phyloP scores from a whole-genome alignment of 2,329 filamentous ascomycete species.

The Beauveria sp. region DNA sequence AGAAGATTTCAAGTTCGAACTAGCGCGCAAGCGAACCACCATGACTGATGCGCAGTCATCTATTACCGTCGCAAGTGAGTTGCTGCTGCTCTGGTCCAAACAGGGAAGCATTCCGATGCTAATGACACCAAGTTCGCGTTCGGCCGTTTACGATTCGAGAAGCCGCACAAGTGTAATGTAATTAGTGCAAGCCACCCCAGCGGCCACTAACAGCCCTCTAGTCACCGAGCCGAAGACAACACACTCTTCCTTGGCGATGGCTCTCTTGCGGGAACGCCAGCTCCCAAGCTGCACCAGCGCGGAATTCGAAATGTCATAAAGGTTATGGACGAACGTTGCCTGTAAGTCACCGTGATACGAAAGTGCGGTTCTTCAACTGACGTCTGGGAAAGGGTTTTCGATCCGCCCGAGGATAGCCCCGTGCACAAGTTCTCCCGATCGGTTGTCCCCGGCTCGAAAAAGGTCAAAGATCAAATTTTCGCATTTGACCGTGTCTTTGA shows the following conservation, averaged over 20 bases:
- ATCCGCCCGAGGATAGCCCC: constrained; percentile 90
- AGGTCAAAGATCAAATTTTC: constrained; percentile 95
- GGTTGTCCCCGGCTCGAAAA: constrained; percentile 75
- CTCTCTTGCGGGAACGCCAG: constrained; percentile 78
- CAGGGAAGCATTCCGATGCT: constrained; percentile 17
- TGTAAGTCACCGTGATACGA: constrained; percentile 53
- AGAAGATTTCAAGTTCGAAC: not conserved
- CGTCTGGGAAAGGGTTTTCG: constrained; percentile 65
- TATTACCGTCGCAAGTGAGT: constrained; percentile 50
- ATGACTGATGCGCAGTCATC: constrained; percentile 34
- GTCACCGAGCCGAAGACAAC: constrained; percentile 67
- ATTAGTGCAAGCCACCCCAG: not conserved
- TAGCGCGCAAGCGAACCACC: not conserved
- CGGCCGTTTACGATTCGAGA: constrained; percentile 78
- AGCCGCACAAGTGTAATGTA: constrained; percentile 73
- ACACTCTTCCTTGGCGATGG: constrained; percentile 94
- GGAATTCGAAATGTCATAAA: constrained; percentile 90
- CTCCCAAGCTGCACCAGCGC: constrained; percentile 77
- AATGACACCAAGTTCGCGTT: constrained; percentile 50
- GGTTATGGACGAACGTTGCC: constrained; percentile 88
- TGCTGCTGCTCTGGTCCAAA: not conserved
- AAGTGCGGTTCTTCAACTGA: not conserved
- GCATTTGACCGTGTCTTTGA: constrained; percentile 96
- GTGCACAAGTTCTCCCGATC: constrained; percentile 81
- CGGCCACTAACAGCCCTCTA: constrained; percentile 20